A percentile compares a stretch with the other conserved stretches of the same genome.
phyloP scores from a whole-genome alignment of 768 basidiomycete species.

The Fomitopsis serialis region DNA sequence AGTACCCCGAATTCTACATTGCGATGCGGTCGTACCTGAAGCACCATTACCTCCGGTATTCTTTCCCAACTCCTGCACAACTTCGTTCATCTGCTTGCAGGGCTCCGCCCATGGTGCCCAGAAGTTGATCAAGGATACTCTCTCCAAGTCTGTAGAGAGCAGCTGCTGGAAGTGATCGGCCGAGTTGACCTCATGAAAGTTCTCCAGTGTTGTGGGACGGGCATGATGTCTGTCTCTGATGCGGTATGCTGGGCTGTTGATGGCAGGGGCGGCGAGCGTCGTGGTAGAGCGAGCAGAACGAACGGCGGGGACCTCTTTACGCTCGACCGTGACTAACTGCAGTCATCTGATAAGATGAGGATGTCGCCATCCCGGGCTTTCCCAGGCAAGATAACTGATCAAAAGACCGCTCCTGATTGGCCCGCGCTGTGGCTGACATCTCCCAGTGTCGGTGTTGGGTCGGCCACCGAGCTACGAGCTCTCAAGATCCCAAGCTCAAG shows the following conservation, averaged over 20 bases:
- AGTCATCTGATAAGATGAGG: conserved; percentile 11
- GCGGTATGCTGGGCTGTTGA: background rate
- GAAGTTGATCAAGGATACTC: conserved; percentile 88
- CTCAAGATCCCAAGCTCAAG: no score
- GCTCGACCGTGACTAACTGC: background rate
- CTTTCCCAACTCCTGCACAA: conserved; percentile 66
- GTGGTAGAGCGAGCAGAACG: background rate
- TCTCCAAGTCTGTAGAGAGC: conserved; percentile 69
- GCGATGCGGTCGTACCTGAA: conserved; percentile 46
- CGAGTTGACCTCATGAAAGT: conserved; percentile 48
- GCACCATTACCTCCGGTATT: conserved; percentile 66
- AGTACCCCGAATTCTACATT: no score
- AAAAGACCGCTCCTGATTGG: background rate
- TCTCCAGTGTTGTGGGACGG: conserved; percentile 25
- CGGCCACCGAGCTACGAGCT: background rate
- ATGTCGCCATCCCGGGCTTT: conserved; percentile 7
- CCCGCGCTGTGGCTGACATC: background rate
- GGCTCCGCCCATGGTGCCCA: conserved; percentile 94
- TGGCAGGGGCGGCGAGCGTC: background rate
- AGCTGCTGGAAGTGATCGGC: conserved; percentile 68
- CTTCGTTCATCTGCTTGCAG: conserved; percentile 83
- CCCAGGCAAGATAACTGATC: background rate
- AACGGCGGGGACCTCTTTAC: background rate
- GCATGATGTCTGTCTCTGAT: background rate
- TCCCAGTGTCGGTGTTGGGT: background rate